These are phyloP conservation scores for Claviceps capensis DNA, from an alignment of 2,329 filamentous ascomycete genomes.

Conservation along the genomic window DNA sequence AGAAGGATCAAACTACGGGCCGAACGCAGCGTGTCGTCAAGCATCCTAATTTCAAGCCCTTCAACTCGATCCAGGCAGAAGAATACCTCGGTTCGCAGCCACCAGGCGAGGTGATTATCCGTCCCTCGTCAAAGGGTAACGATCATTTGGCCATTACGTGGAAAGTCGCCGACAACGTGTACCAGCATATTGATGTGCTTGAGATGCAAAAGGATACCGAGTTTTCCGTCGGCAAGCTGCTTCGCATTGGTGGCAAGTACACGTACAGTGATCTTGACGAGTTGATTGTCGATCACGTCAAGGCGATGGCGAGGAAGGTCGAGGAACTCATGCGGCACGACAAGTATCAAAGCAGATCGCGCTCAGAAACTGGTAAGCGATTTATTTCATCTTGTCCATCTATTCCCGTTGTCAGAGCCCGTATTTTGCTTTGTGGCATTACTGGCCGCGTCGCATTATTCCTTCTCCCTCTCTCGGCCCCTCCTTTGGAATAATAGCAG, in stretches of 20 bases:
- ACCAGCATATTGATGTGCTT: constrained; percentile 92
- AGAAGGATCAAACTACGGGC: constrained; percentile 74
- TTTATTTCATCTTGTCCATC: not conserved
- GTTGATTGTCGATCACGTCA: constrained; percentile 90
- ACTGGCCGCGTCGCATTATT: not conserved
- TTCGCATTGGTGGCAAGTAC: constrained; percentile 78
- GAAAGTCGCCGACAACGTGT: constrained; percentile 95
- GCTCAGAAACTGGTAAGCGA: constrained; percentile 68
- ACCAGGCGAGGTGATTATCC: constrained; percentile 82
- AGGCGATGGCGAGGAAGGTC: constrained; percentile 95
- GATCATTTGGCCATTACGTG: constrained; percentile 94
- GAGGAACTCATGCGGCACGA: constrained; percentile 92
- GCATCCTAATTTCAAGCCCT: constrained; percentile 87
- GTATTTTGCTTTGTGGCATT: too few species aligned
- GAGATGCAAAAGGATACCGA: constrained; percentile 96
- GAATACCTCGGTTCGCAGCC: constrained; percentile 81
- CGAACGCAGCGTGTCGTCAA: constrained; percentile 93
- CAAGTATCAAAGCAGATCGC: constrained; percentile 76
- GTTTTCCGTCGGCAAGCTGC: constrained; percentile 76
- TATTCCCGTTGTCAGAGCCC: too few species aligned
- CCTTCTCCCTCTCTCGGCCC: not conserved
- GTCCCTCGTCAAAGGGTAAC: constrained; percentile 85
- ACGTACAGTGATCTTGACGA: constrained; percentile 95
- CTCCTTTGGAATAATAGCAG: constrained; percentile 22
- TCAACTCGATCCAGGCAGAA: constrained; percentile 84